Base-by-base conservation (phyloP, 139 green algal genomes). In the Bryopsis sp. region DNA sequence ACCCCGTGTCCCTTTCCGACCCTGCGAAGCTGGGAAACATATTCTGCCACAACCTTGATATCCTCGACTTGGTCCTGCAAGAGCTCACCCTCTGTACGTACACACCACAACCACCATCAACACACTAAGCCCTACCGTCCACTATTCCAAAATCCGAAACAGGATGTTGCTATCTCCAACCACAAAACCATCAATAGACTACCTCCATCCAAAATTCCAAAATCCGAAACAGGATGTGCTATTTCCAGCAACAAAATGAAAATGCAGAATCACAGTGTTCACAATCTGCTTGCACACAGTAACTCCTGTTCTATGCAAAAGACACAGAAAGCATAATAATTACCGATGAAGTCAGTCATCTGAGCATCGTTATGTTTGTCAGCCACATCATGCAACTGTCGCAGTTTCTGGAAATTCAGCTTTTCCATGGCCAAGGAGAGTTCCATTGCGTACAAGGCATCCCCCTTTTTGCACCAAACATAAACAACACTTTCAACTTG, bases 391-490 rank as follows among this genome's bases (percentile, higher is more conserved):
- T 93, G 85, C 37, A 95, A 80, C 22, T 80, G 65, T 5, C 88
- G 72, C 58, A 95, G 79, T 36, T 69, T 69, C 68, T 91, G 80
- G 72, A 96, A 96, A 81, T 95, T 97, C 39, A 98, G 81, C 85
- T 98, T 98, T 82, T 98, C 92, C 65, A 98, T 80, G 2, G 74
- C 84, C 48, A 98, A 81, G 0, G 89, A 81, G 57, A 98, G 81
- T 84, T 98, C 92, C 85, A 97, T 92, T 11, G 86, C 90, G 61
- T 96, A 96, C 46, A 98, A 82, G 11, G 92, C 92, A 47, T 97
- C 93, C 34, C 92, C 90, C 83, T 95, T 89, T 38, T 47, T 46
- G 43, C 43, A 50, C 43, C 11, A n/a, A n/a, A n/a, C n/a, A n/a
- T n/a, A n/a, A n/a, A n/a, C n/a, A n/a, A n/a, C n/a, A n/a, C n/a